Conservation (phyloP, 768 basidiomycete genomes). For the Leucogyrophana mollusca region DNA sequence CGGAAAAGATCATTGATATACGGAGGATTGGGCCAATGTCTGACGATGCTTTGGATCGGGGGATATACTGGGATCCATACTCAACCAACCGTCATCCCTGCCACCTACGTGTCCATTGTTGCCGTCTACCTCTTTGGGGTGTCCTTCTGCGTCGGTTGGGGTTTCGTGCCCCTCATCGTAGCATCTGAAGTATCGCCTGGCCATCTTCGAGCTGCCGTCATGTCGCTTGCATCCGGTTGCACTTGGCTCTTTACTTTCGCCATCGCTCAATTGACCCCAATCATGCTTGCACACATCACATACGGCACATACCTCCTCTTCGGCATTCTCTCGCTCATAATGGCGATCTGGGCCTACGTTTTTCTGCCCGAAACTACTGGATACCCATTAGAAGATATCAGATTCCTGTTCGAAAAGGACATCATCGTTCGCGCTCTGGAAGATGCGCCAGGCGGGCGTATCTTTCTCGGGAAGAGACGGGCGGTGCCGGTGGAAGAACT, state of each 20-base stretch:
- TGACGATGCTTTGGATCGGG: conserved; percentile 38
- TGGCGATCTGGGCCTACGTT: conserved; percentile 33
- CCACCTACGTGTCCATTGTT: conserved; percentile 32
- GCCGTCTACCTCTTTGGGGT: conserved; percentile 37
- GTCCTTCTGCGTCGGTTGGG: conserved; percentile 35
- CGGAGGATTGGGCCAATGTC: conserved; percentile 33
- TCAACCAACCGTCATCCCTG: conserved; percentile 17
- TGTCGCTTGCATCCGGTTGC: conserved; percentile 27
- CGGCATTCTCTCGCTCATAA: conserved; percentile 25
- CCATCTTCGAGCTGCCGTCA: conserved; percentile 31
- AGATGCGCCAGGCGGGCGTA: conserved; percentile 32
- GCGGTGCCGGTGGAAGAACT: conserved; percentile 26
- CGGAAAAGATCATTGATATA: conserved; percentile 36
- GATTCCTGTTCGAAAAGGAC: conserved; percentile 33
- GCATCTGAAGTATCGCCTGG: conserved; percentile 35
- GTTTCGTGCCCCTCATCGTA: conserved; percentile 32
- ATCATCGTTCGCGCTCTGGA: conserved; percentile 25
- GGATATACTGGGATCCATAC: conserved; percentile 32
- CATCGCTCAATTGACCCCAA: conserved; percentile 37
- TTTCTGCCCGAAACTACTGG: conserved; percentile 41
- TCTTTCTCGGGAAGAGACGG: conserved; percentile 21
- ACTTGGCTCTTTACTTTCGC: conserved; percentile 39
- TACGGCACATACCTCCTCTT: conserved; percentile 34
- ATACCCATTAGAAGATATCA: conserved; percentile 37
- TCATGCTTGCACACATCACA: conserved; percentile 26